Conservation (phyloP, 2,329 filamentous ascomycete species). For the Ciborinia camelliae region DNA sequence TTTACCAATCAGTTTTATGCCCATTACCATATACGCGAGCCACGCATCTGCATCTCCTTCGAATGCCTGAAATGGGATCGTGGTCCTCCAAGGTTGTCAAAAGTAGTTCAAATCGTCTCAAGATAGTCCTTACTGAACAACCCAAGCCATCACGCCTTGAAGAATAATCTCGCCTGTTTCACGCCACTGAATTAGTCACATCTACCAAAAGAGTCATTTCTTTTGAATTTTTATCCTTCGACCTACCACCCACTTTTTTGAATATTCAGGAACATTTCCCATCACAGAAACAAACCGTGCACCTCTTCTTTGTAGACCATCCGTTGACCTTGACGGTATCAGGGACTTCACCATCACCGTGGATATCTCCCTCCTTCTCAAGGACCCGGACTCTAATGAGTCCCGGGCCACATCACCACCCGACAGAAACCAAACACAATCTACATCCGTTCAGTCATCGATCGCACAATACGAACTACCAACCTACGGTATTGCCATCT, state of each 20-base stretch:
- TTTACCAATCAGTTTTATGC: slow-evolving; percentile 47
- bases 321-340: slow-evolving; percentile 39
- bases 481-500: slow-evolving; percentile 29
- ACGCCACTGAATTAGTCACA: slow-evolving; percentile 29
- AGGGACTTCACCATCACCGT: slow-evolving; percentile 61
- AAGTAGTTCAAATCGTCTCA: slow-evolving; percentile 33
- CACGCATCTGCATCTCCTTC: slow-evolving; percentile 42
- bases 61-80: slow-evolving; percentile 39
- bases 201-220: slow-evolving; percentile 26
- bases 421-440: slow-evolving; percentile 39
- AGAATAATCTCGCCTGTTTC: slow-evolving; percentile 32
- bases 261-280: slow-evolving; percentile 23
- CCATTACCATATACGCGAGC: slow-evolving; percentile 42
- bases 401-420: slow-evolving; percentile 49
- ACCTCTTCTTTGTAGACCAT: slow-evolving; percentile 34
- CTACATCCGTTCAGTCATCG: slow-evolving; percentile 32
- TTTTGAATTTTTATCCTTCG: slow-evolving; percentile 23
- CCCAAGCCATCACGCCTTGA: slow-evolving; percentile 26
- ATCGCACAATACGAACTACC: slow-evolving; percentile 27
- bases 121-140: slow-evolving; percentile 32
- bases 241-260: slow-evolving; percentile 20
- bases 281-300: slow-evolving; percentile 23
- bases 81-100: slow-evolving; percentile 34
- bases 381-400: slow-evolving; percentile 71
- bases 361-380: slow-evolving; percentile 92